Conservation (phyloP, 1,284 basidiomycete species). For the Pseudozyma thailandica region DNA sequence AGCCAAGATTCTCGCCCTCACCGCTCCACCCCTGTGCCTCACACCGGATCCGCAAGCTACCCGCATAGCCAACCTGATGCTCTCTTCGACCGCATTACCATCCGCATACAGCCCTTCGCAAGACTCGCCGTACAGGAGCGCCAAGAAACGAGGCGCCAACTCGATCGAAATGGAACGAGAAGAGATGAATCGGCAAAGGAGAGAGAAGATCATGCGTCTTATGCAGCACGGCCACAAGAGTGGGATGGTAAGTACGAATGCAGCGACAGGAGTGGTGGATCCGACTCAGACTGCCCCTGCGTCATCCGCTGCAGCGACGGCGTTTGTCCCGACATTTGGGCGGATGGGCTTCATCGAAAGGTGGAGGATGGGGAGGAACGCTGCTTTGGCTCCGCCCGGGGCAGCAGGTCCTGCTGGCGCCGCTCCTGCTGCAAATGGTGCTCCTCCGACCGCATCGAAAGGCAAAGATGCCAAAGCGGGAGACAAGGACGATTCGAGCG, state of each 20-base stretch:
- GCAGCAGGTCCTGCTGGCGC: slow-evolving; percentile 1
- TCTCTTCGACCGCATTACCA: slow-evolving; percentile 58
- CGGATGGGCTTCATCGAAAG: slow-evolving; percentile 58
- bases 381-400: slow-evolving; percentile 17
- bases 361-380: slow-evolving; percentile 59
- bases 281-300: slow-evolving; percentile 1
- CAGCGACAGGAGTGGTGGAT: background rate
- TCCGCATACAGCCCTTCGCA: slow-evolving; percentile 42
- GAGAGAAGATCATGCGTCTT: slow-evolving; percentile 62
- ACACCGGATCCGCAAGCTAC: slow-evolving; percentile 60
- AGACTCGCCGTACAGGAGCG: slow-evolving; percentile 37
- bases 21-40: slow-evolving; percentile 64
- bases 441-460: slow-evolving; percentile 20
- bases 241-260: slow-evolving; percentile 1
- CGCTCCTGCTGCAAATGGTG: slow-evolving; percentile 18
- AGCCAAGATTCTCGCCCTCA: slow-evolving; percentile 57
- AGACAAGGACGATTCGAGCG: slow-evolving; percentile 33
- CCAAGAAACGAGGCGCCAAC: slow-evolving; percentile 51
- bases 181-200: slow-evolving; percentile 42
- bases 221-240: slow-evolving; percentile 58
- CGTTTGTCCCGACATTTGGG: slow-evolving; percentile 55
- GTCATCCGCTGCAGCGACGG: slow-evolving; percentile 16
- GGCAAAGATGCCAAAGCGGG: slow-evolving; percentile 43
- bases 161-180: slow-evolving; percentile 60
- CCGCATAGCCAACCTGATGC: slow-evolving; percentile 64